phyloP scores from a whole-genome alignment of 2,329 filamentous ascomycete genomes.

The Aureobasidium zeae region DNA sequence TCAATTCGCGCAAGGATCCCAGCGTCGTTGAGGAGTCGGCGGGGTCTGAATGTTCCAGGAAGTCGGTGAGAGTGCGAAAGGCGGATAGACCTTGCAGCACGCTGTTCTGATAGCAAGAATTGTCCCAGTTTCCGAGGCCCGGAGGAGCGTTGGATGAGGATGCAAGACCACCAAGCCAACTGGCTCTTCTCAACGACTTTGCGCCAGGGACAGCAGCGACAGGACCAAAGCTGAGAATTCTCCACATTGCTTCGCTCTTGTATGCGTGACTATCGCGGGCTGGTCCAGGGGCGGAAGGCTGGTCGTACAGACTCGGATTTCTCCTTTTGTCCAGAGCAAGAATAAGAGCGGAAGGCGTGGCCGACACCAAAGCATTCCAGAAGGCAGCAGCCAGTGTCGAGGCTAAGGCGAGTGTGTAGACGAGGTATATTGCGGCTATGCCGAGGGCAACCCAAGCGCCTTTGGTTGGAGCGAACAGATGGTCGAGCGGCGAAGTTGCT shows the following conservation, averaged over 20 bases:
- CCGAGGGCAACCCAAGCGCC: slow-evolving; percentile 18
- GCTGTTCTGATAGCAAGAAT: slow-evolving; percentile 97
- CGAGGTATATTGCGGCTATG: slow-evolving; percentile 24
- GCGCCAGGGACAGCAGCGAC: slow-evolving; percentile 18
- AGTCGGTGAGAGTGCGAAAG: slow-evolving; percentile 51
- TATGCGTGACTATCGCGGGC: slow-evolving; percentile 25
- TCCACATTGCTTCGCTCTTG: slow-evolving; percentile 31
- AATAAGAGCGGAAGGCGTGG: slow-evolving; percentile 49
- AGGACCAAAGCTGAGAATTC: slow-evolving; percentile 28
- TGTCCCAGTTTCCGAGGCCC: slow-evolving; percentile 84
- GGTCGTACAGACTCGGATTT: slow-evolving; percentile 6
- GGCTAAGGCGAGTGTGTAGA: slow-evolving; percentile 30
- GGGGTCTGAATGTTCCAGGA: slow-evolving; percentile 19
- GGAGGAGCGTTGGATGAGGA: slow-evolving; percentile 30
- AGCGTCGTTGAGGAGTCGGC: slow-evolving; percentile 36
- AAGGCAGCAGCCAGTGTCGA: slow-evolving; percentile 37
- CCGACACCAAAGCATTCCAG: slow-evolving; percentile 53
- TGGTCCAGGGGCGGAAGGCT: background rate
- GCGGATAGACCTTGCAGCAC: slow-evolving; percentile 65
- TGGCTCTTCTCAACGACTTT: slow-evolving; percentile 12
- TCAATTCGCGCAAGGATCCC: slow-evolving; percentile 52
- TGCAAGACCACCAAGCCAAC: slow-evolving; percentile 9
- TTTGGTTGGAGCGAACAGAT: slow-evolving; percentile 1
- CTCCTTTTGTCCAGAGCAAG: slow-evolving; percentile 42
- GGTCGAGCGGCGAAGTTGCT: background rate